These are phyloP conservation scores for Adansonia madagascariensis DNA, from an alignment of 441 rosid species.

Conservation along the genomic window DNA sequence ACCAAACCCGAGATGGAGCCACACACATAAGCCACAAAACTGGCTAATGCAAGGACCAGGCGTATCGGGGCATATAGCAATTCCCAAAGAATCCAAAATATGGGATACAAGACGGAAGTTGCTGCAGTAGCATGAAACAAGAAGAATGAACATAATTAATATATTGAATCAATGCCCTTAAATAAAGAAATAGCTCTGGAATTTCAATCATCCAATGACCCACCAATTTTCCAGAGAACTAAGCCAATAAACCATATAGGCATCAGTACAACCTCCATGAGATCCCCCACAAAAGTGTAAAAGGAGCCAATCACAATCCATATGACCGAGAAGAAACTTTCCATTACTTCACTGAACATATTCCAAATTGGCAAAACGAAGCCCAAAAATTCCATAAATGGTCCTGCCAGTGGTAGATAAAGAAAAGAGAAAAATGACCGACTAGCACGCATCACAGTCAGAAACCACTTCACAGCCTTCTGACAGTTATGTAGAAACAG, in stretches of 20 bases:
- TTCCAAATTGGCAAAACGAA: conserved; percentile 73
- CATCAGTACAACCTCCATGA: conserved; percentile 54
- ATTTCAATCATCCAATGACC: conserved; percentile 25
- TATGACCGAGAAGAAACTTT: conserved; percentile 51
- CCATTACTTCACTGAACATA: conserved; percentile 47
- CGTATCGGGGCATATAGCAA: conserved; percentile 71
- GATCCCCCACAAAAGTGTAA: conserved; percentile 49
- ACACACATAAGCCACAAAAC: conserved; percentile 47
- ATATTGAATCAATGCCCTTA: background rate
- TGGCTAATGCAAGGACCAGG: conserved; percentile 53
- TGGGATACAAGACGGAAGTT: conserved; percentile 56
- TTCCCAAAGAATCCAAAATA: conserved; percentile 71
- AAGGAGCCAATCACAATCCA: conserved; percentile 54
- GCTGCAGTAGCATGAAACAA: conserved; percentile 48
- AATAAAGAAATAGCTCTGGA: background rate
- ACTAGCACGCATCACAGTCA: conserved; percentile 50
- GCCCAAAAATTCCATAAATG: conserved; percentile 48
- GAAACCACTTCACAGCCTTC: conserved; percentile 78
- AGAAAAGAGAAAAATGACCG: conserved; percentile 67
- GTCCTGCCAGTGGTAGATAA: conserved; percentile 59
- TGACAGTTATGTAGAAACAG: conserved; percentile 86
- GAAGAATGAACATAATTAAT: conserved; percentile 17
- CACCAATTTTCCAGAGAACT: conserved; percentile 60
- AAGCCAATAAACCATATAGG: conserved; percentile 63
- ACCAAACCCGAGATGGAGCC: conserved; percentile 45